Evolutionary conservation across 306 rosid genomes (phyloP), one percentile per base, ranked within the genome.

Genomic region (Quercus glauca): DNA sequence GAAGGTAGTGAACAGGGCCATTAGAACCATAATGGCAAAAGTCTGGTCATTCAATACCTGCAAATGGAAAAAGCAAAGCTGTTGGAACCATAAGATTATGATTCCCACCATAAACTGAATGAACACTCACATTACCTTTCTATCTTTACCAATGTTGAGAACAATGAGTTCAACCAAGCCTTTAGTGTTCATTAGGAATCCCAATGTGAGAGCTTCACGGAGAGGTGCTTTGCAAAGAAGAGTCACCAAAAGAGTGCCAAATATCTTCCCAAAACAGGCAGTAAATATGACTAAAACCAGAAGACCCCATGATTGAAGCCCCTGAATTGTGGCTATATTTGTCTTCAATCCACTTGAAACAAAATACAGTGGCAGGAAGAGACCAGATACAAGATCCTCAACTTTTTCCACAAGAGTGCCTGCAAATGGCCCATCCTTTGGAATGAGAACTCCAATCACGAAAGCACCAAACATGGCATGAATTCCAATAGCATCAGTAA

Each of bases 391-490:
- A 85, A 92, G 93, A 92, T 94, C 98, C 86, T 93, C 98, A 61
- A 90, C 82, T 87, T 94, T 92, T 77, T 90, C 98, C 78, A 90
- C 95, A 35, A 94, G 90, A 52, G 93, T 87, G 13, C 89, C 83
- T 11, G 91, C 89, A 77, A 94, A 86, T 20, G 93, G 89, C 25
- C 96, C 92, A 31, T 90, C 97, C 83, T 87, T 94, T 1, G 94
- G 96, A 60, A 94, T 80, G 71, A 94, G 78, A 73, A 94, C 73
- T 74, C 98, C 98, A 25, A 92, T 60, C 55, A 94, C 92, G 78
- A 94, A 94, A 17, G 97, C 92, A 51, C 98, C 98, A 80, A 94
- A 92, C 94, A 94, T 86, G 73, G 98, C 96, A 82, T 92, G 98
- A 80, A 94, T 94, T 64, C 98, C 98, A 73, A 92, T 92, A 61